These are phyloP conservation scores for Yamadazyma sp. DNA, from an alignment of 805 yeast species.

Conservation along the genomic window DNA sequence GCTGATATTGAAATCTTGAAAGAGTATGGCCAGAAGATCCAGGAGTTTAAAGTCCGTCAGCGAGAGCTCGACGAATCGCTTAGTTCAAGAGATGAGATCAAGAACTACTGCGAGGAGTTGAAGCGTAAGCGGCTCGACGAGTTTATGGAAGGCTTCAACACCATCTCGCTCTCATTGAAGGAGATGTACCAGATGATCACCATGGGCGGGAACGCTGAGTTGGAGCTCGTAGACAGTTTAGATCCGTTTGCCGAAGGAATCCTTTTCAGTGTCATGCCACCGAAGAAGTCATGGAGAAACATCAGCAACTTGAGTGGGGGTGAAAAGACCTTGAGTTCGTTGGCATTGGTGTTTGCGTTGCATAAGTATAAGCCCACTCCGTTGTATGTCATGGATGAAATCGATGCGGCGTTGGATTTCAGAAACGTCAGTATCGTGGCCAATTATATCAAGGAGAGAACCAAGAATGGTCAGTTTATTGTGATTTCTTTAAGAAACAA, in stretches of 20 bases:
- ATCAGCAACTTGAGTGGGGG: constrained; percentile 96
- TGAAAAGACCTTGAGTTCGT: constrained; percentile 90
- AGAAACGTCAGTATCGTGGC: constrained; percentile 97
- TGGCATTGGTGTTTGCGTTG: constrained; percentile 93
- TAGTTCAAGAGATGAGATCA: constrained; percentile 59
- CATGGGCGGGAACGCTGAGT: constrained; percentile 98
- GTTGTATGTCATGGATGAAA: constrained; percentile 97
- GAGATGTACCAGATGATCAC: constrained; percentile 99
- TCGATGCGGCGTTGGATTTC: constrained; percentile 97
- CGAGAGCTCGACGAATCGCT: constrained; percentile 69
- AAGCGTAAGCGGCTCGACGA: constrained; percentile 77
- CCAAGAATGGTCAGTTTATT: constrained; percentile 93
- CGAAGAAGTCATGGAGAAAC: constrained; percentile 96
- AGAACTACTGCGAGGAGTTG: constrained; percentile 62
- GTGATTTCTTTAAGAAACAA: constrained; percentile 94
- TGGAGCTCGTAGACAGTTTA: constrained; percentile 89
- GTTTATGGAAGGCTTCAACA: constrained; percentile 89
- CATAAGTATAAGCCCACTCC: constrained; percentile 98
- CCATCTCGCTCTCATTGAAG: constrained; percentile 82
- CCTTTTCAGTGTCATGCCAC: constrained; percentile 97
- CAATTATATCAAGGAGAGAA: constrained; percentile 91
- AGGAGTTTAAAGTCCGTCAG: constrained; percentile 64
- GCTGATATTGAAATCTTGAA: constrained; percentile 73
- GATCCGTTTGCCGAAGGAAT: constrained; percentile 99
- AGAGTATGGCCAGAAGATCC: constrained; percentile 68